Conservation (phyloP, 352 stramenopile genomes). For the Phytophthora pluvialis region DNA sequence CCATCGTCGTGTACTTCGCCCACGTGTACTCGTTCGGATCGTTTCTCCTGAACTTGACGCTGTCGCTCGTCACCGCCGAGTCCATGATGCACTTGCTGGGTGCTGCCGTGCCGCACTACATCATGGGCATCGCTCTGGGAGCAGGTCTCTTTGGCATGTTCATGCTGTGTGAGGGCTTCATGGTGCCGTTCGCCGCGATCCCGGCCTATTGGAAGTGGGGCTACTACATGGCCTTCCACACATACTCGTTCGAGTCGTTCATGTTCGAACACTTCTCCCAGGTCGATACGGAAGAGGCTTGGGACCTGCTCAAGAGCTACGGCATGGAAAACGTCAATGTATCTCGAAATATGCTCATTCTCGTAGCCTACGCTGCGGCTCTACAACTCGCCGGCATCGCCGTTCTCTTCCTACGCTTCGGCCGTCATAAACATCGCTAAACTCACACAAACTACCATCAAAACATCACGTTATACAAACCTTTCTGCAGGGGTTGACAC, state of each 20-base stretch:
- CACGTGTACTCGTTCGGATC: constrained; percentile 60
- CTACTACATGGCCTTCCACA: constrained; percentile 90
- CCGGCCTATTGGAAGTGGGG: constrained; percentile 80
- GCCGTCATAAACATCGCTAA: constrained; percentile 26
- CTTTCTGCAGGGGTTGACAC: too few species aligned
- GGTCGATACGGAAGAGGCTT: constrained; percentile 26
- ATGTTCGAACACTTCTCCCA: constrained; percentile 82
- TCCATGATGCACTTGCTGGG: constrained; percentile 82
- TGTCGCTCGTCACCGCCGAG: constrained; percentile 80
- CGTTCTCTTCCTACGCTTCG: constrained; percentile 40
- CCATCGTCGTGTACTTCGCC: constrained; percentile 59
- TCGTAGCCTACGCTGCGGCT: constrained; percentile 46
- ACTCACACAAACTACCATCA: too few species aligned
- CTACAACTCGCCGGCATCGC: constrained; percentile 53
- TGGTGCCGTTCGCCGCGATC: constrained; percentile 69
- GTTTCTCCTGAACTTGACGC: constrained; percentile 73
- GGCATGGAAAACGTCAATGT: constrained; percentile 66
- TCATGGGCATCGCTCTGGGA: constrained; percentile 84
- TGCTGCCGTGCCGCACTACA: constrained; percentile 81
- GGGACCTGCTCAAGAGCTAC: constrained; percentile 48
- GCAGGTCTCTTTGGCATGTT: constrained; percentile 88
- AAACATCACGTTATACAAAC: too few species aligned
- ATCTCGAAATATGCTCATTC: constrained; percentile 60
- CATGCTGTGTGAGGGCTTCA: constrained; percentile 88
- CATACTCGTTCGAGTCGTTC: constrained; percentile 86